These are phyloP conservation scores for Colletotrichum sublineola DNA, from an alignment of 2,329 filamentous ascomycete species.

Conservation along the genomic window DNA sequence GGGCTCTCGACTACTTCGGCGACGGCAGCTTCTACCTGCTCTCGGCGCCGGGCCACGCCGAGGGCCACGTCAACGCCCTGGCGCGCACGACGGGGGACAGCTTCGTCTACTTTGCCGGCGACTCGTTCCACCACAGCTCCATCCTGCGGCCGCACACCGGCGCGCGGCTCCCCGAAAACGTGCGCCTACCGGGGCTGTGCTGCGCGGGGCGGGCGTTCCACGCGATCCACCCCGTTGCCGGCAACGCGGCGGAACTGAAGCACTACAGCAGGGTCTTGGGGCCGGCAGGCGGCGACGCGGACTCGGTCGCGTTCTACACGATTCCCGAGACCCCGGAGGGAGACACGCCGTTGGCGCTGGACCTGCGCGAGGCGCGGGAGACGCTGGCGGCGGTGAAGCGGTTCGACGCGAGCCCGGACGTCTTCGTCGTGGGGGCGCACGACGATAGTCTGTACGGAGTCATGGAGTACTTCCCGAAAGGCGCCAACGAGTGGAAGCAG, in stretches of 20 bases:
- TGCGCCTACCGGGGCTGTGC: background rate
- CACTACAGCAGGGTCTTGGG: background rate
- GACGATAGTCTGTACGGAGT: background rate
- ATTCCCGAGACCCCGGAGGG: background rate
- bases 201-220: slow-evolving; percentile 1
- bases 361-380: slow-evolving; percentile 6
- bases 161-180: slow-evolving; percentile 3
- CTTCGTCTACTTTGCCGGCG: slow-evolving; percentile 25
- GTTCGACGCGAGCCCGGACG: slow-evolving; percentile 13
- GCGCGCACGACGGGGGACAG: slow-evolving; percentile 15
- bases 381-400: slow-evolving; percentile 3
- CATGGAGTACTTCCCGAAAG: background rate
- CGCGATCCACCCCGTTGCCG: slow-evolving; percentile 10
- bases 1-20: slow-evolving; percentile 28
- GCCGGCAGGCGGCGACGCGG: slow-evolving; percentile 4
- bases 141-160: slow-evolving; percentile 5
- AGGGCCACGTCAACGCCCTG: slow-evolving; percentile 25
- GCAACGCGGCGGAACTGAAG: background rate
- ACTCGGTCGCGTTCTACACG: background rate
- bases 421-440: slow-evolving; percentile 13
- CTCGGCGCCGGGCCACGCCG: slow-evolving; percentile 31
- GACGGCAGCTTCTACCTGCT: slow-evolving; percentile 36
- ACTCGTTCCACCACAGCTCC: slow-evolving; percentile 24
- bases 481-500: background rate
- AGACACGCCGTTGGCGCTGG: background rate